A percentile compares a stretch with the other conserved stretches of the same genome.
These are phyloP conservation scores for Cordyceps javanica DNA, from an alignment of 2,329 filamentous ascomycete species.

Conservation along the genomic window DNA sequence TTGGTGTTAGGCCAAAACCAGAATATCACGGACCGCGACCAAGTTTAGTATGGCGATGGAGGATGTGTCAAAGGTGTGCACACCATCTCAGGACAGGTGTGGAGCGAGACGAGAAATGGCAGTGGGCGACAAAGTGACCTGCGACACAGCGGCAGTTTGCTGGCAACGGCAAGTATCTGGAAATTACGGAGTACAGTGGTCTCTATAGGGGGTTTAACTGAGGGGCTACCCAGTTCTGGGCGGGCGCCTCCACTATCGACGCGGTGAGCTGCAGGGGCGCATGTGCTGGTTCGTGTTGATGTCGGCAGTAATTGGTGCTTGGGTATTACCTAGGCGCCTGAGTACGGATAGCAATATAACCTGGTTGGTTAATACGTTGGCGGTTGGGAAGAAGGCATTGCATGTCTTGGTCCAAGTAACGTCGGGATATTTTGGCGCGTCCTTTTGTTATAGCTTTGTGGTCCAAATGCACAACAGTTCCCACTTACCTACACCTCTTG, in stretches of 20 bases:
- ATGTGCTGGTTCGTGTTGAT: neutral
- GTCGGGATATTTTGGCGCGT: neutral
- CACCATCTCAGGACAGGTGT: conserved; percentile 1
- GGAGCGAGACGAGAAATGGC: neutral
- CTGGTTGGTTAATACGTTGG: too few species aligned
- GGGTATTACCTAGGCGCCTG: too few species aligned
- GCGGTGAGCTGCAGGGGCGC: neutral
- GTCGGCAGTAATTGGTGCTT: too few species aligned
- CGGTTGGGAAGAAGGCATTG: neutral
- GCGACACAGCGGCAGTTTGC: neutral
- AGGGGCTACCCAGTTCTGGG: conserved; percentile 5
- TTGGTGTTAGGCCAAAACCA: neutral
- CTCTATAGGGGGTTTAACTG: neutral
- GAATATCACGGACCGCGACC: conserved; percentile 1
- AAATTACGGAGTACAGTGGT: neutral
- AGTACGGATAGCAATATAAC: too few species aligned
- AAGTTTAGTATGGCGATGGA: neutral
- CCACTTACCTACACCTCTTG: neutral
- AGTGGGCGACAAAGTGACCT: neutral
- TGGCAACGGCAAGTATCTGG: neutral
- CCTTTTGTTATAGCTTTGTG: neutral
- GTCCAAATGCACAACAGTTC: neutral
- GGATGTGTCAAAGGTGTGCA: neutral
- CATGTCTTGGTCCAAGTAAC: neutral
- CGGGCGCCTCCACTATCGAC: neutral